Evolutionary conservation across 2,329 filamentous ascomycete genomes (phyloP), one percentile per base, ranked within the genome.

Genomic region (Cercospora sp.): DNA sequence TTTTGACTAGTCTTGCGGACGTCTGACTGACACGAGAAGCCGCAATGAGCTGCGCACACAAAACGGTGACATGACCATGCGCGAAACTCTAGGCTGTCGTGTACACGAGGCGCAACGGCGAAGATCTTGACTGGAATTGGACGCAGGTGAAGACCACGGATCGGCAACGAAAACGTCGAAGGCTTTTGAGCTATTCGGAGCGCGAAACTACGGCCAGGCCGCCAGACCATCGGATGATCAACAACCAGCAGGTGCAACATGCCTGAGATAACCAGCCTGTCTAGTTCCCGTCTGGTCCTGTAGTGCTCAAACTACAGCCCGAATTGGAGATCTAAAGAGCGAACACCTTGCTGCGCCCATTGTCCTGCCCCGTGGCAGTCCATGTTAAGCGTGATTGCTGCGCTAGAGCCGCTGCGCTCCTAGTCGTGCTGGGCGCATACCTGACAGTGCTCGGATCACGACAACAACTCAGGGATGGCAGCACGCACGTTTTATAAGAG

Each of bases 381-480:
- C 30, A 59, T n/a, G 28, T 59, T 59, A 59, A 59, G 55, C 55
- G 55, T 59, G 55, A 59, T 59, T 59, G 31, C 55, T 33, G 18
- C 31, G 55, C 55, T 13, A 36, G 28, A 18, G 18, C 55, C 55
- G 18, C 30, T 9, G 55, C 30, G n/a, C 16, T 13, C n/a, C 28
- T 20, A 12, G 28, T 28, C 18, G 28, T 59, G 28, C 26, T 31
- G 55, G 28, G 31, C 55, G 31, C 30, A 59, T 18, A 59, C 28
- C 16, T 36, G 55, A 59, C 55, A 18, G 55, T 33, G 16, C 55
- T 33, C 18, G 23, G 31, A 31, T 59, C 55, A 59, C 30, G 55
- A 23, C 26, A 59, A 36, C 28, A 13, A 59, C 55, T 59, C 55
- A 59, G 55, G 55, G 55, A 59, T 59, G 55, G 55, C 55, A 36